These are phyloP conservation scores for Russula lepida DNA, from an alignment of 768 basidiomycete species.

Conservation along the genomic window DNA sequence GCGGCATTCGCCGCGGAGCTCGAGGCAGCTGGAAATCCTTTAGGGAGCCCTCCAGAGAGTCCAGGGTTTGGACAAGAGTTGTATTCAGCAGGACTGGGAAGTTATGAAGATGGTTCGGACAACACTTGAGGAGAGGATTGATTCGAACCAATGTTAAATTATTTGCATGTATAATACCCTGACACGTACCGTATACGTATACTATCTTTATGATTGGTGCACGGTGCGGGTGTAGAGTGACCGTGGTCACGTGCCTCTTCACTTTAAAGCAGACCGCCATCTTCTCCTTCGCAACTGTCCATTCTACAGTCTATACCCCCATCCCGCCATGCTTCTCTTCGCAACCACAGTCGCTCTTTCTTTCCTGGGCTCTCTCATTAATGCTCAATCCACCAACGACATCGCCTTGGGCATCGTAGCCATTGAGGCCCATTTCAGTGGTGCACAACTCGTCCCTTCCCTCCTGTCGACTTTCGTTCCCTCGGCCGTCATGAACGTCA, in stretches of 20 bases:
- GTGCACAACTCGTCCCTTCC: constrained; percentile 53
- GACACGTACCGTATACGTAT: background rate
- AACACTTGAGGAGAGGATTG: constrained; percentile 17
- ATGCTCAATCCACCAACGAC: constrained; percentile 36
- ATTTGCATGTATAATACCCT: background rate
- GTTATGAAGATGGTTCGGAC: constrained; percentile 11
- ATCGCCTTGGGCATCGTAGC: constrained; percentile 41
- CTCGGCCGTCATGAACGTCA: constrained; percentile 44
- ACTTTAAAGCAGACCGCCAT: background rate
- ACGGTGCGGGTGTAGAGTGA: background rate
- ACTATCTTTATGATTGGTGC: no score
- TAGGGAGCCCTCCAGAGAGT: constrained; percentile 4
- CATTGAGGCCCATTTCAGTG: constrained; percentile 60
- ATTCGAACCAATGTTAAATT: background rate
- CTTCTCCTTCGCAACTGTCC: background rate
- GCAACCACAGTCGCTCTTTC: constrained; percentile 27
- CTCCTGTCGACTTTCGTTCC: constrained; percentile 55
- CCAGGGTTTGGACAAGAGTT: background rate
- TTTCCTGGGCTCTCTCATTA: constrained; percentile 35
- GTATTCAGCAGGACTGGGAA: background rate
- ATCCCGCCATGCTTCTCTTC: constrained; percentile 12
- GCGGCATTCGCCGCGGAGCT: constrained; percentile 20
- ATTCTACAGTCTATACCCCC: no score
- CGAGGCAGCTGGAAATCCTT: constrained; percentile 13
- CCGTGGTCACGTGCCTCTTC: background rate